These are phyloP conservation scores for Phoma sp. DNA, from an alignment of 2,329 filamentous ascomycete genomes.

Conservation along the genomic window DNA sequence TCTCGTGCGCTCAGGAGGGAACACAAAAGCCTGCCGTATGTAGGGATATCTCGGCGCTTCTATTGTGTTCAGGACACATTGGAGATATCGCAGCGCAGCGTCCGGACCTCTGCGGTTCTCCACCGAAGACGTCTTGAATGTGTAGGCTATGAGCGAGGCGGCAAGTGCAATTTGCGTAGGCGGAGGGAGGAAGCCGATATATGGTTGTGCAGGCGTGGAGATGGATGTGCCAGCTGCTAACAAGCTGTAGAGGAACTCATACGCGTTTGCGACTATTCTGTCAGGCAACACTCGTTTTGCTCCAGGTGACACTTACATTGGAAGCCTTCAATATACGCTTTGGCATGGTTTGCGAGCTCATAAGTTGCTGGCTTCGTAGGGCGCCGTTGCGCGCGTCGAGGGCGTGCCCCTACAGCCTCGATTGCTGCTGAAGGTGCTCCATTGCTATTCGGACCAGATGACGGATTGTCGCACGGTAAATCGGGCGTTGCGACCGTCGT, in stretches of 20 bases:
- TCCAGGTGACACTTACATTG: constrained; percentile 33
- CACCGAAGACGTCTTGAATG: constrained; percentile 70
- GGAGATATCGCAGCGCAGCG: constrained; percentile 73
- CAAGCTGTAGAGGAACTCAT: constrained; percentile 43
- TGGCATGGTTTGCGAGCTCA: constrained; percentile 45
- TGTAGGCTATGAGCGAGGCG: constrained; percentile 82
- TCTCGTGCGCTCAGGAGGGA: constrained; percentile 51
- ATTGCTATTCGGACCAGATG: not conserved
- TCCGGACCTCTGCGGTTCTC: constrained; percentile 69
- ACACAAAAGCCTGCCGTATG: constrained; percentile 75
- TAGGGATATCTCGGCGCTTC: constrained; percentile 71
- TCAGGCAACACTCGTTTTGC: not conserved
- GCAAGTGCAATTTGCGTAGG: constrained; percentile 77
- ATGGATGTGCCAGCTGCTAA: constrained; percentile 42
- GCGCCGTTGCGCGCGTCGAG: constrained; percentile 35
- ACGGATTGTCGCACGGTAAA: not conserved
- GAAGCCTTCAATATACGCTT: constrained; percentile 44
- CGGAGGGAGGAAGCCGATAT: constrained; percentile 69
- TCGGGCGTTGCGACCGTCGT: not conserved
- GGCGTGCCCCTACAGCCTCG: constrained; percentile 30
- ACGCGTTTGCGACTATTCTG: constrained; percentile 40
- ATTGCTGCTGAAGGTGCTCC: constrained; percentile 22
- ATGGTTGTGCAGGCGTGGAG: constrained; percentile 41
- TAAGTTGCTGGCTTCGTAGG: constrained; percentile 43
- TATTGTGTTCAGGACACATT: constrained; percentile 67